Evolutionary conservation across 1,284 basidiomycete species (phyloP).

Genomic region (Irpex sp.): DNA sequence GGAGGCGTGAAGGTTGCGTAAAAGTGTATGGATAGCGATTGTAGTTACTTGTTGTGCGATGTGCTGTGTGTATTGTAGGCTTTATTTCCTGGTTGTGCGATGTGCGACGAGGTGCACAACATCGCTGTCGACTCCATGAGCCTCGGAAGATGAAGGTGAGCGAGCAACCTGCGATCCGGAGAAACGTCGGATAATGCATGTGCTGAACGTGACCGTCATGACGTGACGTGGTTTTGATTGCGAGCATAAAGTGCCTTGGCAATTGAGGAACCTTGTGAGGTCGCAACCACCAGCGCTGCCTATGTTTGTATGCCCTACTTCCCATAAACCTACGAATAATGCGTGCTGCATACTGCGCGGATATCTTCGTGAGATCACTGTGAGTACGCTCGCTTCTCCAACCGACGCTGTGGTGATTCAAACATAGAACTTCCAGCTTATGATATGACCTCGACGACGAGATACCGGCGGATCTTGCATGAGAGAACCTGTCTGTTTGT

Average conservation of each 20-base stretch:
- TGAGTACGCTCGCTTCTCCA: neutral
- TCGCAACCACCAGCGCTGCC: neutral
- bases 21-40: constrained; percentile 6
- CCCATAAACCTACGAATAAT: neutral
- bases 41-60: neutral
- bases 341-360: neutral
- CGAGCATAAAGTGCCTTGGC: neutral
- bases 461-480: too few relatives aligned
- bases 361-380: neutral
- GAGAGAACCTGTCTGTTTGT: too few relatives aligned
- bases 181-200: neutral
- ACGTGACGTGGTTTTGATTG: neutral
- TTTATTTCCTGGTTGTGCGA: neutral
- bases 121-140: neutral
- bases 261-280: neutral
- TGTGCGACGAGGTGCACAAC: neutral
- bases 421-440: neutral
- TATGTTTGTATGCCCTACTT: neutral
- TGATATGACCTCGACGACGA: neutral
- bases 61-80: constrained; percentile 6
- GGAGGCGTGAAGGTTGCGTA: constrained; percentile 30
- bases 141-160: neutral
- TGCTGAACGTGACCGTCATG: too few relatives aligned
- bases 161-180: neutral
- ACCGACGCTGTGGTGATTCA: neutral